Percentiles rank a stretch among this genome's conserved stretches.
phyloP scores from a whole-genome alignment of 148 eudicot genomes.

The Rhododendron williamsianum region DNA sequence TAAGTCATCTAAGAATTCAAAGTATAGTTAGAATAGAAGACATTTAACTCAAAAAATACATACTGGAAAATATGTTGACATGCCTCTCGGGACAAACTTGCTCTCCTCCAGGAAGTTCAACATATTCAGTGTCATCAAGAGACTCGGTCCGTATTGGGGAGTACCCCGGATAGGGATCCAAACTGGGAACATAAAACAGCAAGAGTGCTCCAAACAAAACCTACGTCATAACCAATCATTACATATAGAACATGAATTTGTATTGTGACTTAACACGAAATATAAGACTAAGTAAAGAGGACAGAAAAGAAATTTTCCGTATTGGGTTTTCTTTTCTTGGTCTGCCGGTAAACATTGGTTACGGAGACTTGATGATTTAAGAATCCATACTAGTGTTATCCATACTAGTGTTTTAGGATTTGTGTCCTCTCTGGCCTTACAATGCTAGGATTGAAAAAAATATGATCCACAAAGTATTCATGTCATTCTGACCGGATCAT shows the following conservation, averaged over 20 bases:
- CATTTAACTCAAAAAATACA: conserved; percentile 13
- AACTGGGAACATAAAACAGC: conserved; percentile 56
- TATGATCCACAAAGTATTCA: neutral
- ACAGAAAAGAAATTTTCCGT: neutral
- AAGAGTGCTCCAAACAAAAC: conserved; percentile 75
- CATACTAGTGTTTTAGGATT: neutral
- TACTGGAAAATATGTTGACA: conserved; percentile 73
- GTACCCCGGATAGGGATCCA: conserved; percentile 95
- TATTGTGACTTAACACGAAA: neutral
- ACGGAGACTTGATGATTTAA: neutral
- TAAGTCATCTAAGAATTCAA: neutral
- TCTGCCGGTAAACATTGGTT: neutral
- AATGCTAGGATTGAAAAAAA: neutral
- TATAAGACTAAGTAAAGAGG: neutral
- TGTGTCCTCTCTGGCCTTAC: neutral
- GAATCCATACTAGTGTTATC: neutral
- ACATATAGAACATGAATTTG: neutral
- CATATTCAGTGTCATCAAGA: conserved; percentile 57
- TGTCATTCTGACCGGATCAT: neutral
- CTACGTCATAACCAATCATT: conserved; percentile 30
- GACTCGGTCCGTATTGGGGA: conserved; percentile 50
- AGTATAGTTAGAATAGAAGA: neutral
- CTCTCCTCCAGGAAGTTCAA: conserved; percentile 90
- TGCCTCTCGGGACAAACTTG: conserved; percentile 83
- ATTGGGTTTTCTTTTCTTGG: neutral